Percentiles rank a stretch among this genome's conserved stretches.
Evolutionary conservation across 345 rosid species (phyloP).

Genomic region (Eucalyptus regnans): DNA sequence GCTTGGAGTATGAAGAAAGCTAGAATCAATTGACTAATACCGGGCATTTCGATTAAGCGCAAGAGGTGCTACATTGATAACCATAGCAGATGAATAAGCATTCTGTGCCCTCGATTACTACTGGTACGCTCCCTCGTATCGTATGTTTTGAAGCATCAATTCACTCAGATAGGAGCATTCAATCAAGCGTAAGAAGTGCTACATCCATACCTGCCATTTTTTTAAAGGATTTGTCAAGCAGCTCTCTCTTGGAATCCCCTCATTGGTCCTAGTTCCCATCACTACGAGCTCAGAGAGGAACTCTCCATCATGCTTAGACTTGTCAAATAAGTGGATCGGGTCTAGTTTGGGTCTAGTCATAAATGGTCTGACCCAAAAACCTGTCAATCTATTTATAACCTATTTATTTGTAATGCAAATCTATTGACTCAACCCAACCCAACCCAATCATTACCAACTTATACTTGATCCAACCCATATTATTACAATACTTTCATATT

Average conservation of each 20-base stretch:
- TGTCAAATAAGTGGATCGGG: fast-evolving
- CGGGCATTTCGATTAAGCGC: background rate
- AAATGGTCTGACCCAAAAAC: background rate
- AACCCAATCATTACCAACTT: too few relatives aligned
- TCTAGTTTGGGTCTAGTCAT: background rate
- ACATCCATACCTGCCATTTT: conserved; percentile 47
- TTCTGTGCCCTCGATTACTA: background rate
- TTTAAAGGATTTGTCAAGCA: conserved; percentile 62
- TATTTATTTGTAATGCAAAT: too few relatives aligned
- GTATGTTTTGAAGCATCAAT: background rate
- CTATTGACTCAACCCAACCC: too few relatives aligned
- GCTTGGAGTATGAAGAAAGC: conserved; percentile 80
- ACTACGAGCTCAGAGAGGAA: conserved; percentile 45
- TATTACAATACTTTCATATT: too few relatives aligned
- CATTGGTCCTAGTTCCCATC: conserved; percentile 81
- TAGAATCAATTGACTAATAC: conserved; percentile 11
- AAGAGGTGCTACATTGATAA: conserved; percentile 16
- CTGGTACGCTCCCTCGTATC: background rate
- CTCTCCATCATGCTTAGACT: too few relatives aligned
- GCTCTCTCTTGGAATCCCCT: conserved; percentile 80
- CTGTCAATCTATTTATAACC: fast-evolving
- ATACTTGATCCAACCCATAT: background rate
- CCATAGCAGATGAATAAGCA: background rate
- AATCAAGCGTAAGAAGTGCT: background rate
- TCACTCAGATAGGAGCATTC: background rate